Evolutionary conservation across 148 eudicot species (phyloP).

Genomic region (Talinum fruticosum): DNA sequence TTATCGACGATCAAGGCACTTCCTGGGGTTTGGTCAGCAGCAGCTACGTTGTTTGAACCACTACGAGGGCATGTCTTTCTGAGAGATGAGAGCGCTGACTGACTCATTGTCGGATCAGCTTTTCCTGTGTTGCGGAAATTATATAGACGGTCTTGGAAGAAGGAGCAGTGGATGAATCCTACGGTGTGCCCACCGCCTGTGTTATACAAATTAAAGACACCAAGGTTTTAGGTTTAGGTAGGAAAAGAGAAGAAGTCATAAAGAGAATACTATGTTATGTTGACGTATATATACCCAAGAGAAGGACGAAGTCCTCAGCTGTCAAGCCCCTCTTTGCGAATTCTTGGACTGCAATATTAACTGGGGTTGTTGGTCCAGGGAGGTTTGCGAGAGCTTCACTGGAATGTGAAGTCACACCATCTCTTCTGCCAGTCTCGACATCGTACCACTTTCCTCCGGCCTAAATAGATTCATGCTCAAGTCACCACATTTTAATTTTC

Average conservation of each 20-base stretch:
- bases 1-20: neutral
- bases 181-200: conserved; percentile 21
- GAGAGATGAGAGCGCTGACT: neutral
- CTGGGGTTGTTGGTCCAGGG: conserved; percentile 16
- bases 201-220: neutral
- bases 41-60: conserved; percentile 21
- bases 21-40: neutral
- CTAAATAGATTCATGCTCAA: neutral
- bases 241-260: neutral
- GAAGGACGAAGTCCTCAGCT: conserved; percentile 20
- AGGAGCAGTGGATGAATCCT: conserved; percentile 14
- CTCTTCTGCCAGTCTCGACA: conserved; percentile 19
- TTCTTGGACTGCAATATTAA: neutral
- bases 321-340: conserved; percentile 4
- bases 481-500: too few relatives aligned
- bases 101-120: conserved; percentile 15
- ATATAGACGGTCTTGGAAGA: conserved; percentile 19
- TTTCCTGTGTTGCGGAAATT: conserved; percentile 7
- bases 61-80: conserved; percentile 13
- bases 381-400: conserved; percentile 1
- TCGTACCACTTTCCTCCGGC: conserved; percentile 14
- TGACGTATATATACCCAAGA: conserved; percentile 4
- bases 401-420: neutral
- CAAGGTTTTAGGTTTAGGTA: neutral
- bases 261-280: neutral